Evolutionary conservation across 2,329 filamentous ascomycete species (phyloP).

Genomic region (Penicillium sp.): DNA sequence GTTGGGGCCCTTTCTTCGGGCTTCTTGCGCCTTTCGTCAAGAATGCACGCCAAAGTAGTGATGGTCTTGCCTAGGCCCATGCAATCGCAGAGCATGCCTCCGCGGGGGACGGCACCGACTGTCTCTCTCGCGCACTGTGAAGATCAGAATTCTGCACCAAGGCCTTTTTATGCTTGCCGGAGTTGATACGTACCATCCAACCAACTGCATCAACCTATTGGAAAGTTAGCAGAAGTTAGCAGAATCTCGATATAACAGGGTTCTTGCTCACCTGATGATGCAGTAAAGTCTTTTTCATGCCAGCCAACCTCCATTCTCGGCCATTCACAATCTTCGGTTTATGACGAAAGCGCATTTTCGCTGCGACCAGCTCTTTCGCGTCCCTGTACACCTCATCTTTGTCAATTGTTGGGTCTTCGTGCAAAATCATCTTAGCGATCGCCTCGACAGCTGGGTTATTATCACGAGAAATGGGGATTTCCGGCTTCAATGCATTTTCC

Average conservation of each 20-base stretch:
- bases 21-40: conserved; percentile 29
- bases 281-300: conserved; percentile 32
- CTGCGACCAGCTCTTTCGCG: conserved; percentile 15
- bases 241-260: neutral
- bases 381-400: neutral
- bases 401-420: neutral
- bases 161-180: neutral
- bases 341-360: conserved; percentile 27
- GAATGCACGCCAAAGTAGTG: conserved; percentile 36
- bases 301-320: conserved; percentile 28
- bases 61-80: conserved; percentile 43
- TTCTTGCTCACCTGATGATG: conserved; percentile 31
- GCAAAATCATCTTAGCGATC: conserved; percentile 22
- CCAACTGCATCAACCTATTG: conserved; percentile 28
- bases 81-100: conserved; percentile 38
- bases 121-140: conserved; percentile 28
- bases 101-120: conserved; percentile 20
- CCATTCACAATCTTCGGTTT: conserved; percentile 24
- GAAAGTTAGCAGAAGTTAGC: conserved; percentile 1
- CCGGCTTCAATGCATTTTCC: conserved; percentile 20
- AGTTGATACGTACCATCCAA: conserved; percentile 29
- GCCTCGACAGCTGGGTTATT: conserved; percentile 32
- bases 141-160: conserved; percentile 8
- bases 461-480: conserved; percentile 22
- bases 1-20: conserved; percentile 28